A percentile compares a stretch with the other conserved stretches of the same genome.
Conservation (phyloP, 2,329 filamentous ascomycete genomes). For the Cladosporium sp. region DNA sequence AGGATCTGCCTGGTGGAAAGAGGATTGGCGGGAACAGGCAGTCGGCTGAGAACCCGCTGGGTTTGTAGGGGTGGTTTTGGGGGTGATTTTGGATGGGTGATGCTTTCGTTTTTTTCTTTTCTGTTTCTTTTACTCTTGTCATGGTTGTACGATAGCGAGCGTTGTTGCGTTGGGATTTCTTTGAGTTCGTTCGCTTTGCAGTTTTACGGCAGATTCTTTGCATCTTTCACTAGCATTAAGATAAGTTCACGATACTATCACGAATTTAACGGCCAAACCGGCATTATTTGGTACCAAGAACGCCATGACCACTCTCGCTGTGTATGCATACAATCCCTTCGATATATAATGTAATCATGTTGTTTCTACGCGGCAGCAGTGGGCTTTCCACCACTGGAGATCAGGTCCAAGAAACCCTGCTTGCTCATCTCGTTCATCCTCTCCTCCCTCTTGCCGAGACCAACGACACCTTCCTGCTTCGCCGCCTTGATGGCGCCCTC, state of each 20-base stretch:
- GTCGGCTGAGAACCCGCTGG: conserved; percentile 33
- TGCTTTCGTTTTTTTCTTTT: too few relatives aligned
- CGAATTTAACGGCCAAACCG: neutral
- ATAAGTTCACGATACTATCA: neutral
- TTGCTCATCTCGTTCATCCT: conserved; percentile 94
- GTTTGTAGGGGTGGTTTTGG: conserved; percentile 20
- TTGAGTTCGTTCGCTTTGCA: too few relatives aligned
- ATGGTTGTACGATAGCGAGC: too few relatives aligned
- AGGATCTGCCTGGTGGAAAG: conserved; percentile 26
- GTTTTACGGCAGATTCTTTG: too few relatives aligned
- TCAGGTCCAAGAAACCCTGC: conserved; percentile 91
- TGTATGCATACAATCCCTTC: neutral
- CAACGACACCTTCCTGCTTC: conserved; percentile 68
- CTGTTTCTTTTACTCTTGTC: too few relatives aligned
- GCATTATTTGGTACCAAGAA: neutral
- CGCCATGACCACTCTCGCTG: neutral
- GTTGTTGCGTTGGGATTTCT: too few relatives aligned
- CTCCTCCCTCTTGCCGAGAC: conserved; percentile 74
- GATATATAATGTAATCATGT: neutral
- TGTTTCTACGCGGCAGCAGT: conserved; percentile 4
- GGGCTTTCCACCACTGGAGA: conserved; percentile 54
- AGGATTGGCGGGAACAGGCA: conserved; percentile 33
- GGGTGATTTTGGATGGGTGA: too few relatives aligned
- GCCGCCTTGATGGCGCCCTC: conserved; percentile 68
- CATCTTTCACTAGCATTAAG: too few relatives aligned